Evolutionary conservation across 75 land plant species (phyloP), one percentile per base, ranked within the genome.

Genomic region (Azolla pinnata): DNA sequence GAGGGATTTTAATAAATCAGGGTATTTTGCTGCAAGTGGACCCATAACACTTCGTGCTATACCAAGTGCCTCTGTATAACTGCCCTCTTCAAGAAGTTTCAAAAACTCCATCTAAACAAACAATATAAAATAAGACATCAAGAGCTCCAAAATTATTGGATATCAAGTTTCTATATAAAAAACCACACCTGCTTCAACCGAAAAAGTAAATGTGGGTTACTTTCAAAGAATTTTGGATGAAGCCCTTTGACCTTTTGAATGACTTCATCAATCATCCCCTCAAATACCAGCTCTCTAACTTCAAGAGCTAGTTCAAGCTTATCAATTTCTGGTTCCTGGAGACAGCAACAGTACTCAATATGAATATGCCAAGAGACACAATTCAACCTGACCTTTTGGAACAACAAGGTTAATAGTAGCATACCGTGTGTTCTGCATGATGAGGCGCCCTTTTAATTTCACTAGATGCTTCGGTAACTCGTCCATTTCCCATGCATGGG

Each of bases 101-200:
- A 86, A 76, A 57, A 95, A 95, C 64, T 89, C 99, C 63, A 90
- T 79, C 99, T 95, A 79, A 59, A 32, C 48, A 35, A 62, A 48
- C 30, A 16, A n/a, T n/a, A n/a, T n/a, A n/a, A n/a, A n/a, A n/a
- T n/a, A n/a, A n/a, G n/a, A n/a, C n/a, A n/a, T n/a, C n/a, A n/a
- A n/a, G n/a, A n/a, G n/a, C n/a, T n/a, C n/a, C n/a, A n/a, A n/a
- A n/a, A n/a, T n/a, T n/a, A n/a, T n/a, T n/a, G 47, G 40, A 57
- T n/a, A 1, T 19, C 4, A 38, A 42, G 26, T 32, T 35, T 4
- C 5, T 18, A 46, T 67, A 52, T 30, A 60, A 38, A n/a, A 19
- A 53, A 25, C 4, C 25, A 0, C 59, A 90, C 99, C 88, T 95
- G 97, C 70, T 95, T 95, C 61, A 95, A 76, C 54, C 86, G 99